Conservation (phyloP, 305 asterid species). For the Fraxinus latifolia region DNA sequence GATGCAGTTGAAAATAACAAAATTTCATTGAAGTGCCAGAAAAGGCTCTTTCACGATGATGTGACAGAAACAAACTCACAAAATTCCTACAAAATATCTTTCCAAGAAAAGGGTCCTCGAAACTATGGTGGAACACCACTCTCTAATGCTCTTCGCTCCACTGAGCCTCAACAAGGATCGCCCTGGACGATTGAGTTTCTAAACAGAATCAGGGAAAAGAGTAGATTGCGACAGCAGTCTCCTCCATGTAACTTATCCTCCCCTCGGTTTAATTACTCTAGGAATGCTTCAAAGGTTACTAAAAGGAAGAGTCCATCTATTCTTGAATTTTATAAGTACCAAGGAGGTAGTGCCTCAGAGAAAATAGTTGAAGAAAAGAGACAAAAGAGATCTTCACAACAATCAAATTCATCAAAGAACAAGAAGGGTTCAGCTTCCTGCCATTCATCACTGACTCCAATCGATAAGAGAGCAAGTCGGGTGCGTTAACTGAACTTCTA, state of each 20-base stretch:
- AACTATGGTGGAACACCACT: slow-evolving; percentile 59
- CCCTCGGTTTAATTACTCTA: slow-evolving; percentile 45
- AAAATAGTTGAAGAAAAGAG: slow-evolving; percentile 51
- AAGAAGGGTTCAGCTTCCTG: slow-evolving; percentile 45
- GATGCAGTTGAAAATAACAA: slow-evolving; percentile 34
- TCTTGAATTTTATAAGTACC: slow-evolving; percentile 70
- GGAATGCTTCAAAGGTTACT: slow-evolving; percentile 41
- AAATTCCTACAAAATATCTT: slow-evolving; percentile 29
- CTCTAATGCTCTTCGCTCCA: slow-evolving; percentile 65
- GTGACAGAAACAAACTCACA: slow-evolving; percentile 30
- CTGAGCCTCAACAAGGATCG: slow-evolving; percentile 56
- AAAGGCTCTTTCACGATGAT: slow-evolving; percentile 39
- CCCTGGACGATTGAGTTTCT: slow-evolving; percentile 95
- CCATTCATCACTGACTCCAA: slow-evolving; percentile 62
- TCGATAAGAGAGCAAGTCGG: slow-evolving; percentile 79
- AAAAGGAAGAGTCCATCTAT: slow-evolving; percentile 87
- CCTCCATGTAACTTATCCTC: slow-evolving; percentile 51
- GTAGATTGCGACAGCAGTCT: slow-evolving; percentile 65
- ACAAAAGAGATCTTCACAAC: slow-evolving; percentile 43
- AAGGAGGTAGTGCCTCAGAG: slow-evolving; percentile 50
- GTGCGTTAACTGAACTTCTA: slow-evolving; percentile 41
- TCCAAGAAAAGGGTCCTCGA: slow-evolving; percentile 35
- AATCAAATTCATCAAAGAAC: slow-evolving; percentile 41
- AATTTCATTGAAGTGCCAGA: slow-evolving; percentile 29
- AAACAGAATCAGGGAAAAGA: slow-evolving; percentile 83